A percentile compares a stretch with the other conserved stretches of the same genome.
phyloP scores from a whole-genome alignment of 2,329 filamentous ascomycete genomes.

The Ophiostoma sp. region DNA sequence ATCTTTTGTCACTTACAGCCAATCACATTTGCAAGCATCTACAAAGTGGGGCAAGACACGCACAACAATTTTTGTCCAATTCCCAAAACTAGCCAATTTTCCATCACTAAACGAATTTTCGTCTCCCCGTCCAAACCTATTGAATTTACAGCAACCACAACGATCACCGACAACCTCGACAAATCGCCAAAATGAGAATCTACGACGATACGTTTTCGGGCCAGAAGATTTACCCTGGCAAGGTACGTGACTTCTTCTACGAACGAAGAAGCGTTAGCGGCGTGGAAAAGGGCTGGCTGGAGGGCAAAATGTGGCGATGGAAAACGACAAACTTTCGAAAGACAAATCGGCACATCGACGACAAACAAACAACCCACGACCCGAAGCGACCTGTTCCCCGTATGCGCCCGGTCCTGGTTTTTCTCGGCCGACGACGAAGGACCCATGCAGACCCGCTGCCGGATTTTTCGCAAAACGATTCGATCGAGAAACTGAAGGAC shows the following conservation, averaged over 20 bases:
- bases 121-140: conserved; percentile 17
- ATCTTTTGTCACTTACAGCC: background rate
- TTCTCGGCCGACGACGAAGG: background rate
- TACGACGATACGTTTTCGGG: conserved; percentile 68
- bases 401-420: background rate
- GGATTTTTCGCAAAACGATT: background rate
- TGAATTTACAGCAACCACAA: conserved; percentile 31
- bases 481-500: background rate
- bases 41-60: conserved; percentile 20
- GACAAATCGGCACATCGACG: background rate
- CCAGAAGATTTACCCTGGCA: conserved; percentile 67
- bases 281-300: background rate
- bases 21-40: background rate
- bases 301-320: conserved; percentile 6
- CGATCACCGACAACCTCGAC: conserved; percentile 33
- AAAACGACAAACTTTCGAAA: background rate
- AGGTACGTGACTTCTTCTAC: conserved; percentile 50
- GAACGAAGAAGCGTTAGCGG: conserved; percentile 25
- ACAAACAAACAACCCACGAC: background rate
- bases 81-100: conserved; percentile 27
- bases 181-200: conserved; percentile 59
- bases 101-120: conserved; percentile 23
- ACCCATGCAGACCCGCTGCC: background rate
- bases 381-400: background rate
- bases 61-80: conserved; percentile 36